phyloP scores from a whole-genome alignment of 805 yeast species.

The Hanseniaspora singularis region DNA sequence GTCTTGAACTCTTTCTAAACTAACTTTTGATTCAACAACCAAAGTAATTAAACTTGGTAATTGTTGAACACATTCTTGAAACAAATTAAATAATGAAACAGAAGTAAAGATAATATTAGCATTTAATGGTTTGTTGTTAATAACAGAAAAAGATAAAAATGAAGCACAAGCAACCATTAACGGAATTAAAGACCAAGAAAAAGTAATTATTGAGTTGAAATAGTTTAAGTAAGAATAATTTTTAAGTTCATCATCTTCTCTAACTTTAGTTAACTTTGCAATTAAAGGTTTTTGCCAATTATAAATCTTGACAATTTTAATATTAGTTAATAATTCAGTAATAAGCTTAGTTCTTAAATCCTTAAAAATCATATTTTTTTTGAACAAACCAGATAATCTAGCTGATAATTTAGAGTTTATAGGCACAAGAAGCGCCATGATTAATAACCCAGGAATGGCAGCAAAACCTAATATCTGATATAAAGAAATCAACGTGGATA shows the following conservation, averaged over 20 bases:
- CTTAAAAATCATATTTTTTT: slow-evolving; percentile 48
- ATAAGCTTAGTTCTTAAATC: slow-evolving; percentile 48
- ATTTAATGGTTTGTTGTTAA: slow-evolving; percentile 39
- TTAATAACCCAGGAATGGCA: slow-evolving; percentile 43
- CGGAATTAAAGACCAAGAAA: slow-evolving; percentile 56
- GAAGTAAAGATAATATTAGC: slow-evolving; percentile 63
- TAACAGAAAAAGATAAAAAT: slow-evolving; percentile 42
- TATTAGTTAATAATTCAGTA: slow-evolving; percentile 45
- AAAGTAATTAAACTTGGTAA: slow-evolving; percentile 48
- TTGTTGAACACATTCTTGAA: slow-evolving; percentile 46
- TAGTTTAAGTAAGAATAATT: slow-evolving; percentile 41
- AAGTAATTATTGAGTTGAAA: slow-evolving; percentile 36
- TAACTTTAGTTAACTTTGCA: slow-evolving; percentile 36
- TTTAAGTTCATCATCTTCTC: slow-evolving; percentile 47
- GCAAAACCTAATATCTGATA: slow-evolving; percentile 47
- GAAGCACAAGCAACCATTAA: slow-evolving; percentile 52
- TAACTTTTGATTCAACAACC: slow-evolving; percentile 47
- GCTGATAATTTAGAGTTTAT: slow-evolving; percentile 39
- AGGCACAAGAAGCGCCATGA: slow-evolving; percentile 47
- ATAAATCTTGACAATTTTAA: slow-evolving; percentile 54
- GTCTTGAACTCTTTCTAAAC: slow-evolving; percentile 40
- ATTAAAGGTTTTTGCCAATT: slow-evolving; percentile 62
- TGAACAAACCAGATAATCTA: slow-evolving; percentile 36
- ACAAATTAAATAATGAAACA: slow-evolving; percentile 44
- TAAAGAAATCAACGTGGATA: slow-evolving; percentile 42